Evolutionary conservation across 257 asterid species (phyloP).

Genomic region (Solanum virginianum): DNA sequence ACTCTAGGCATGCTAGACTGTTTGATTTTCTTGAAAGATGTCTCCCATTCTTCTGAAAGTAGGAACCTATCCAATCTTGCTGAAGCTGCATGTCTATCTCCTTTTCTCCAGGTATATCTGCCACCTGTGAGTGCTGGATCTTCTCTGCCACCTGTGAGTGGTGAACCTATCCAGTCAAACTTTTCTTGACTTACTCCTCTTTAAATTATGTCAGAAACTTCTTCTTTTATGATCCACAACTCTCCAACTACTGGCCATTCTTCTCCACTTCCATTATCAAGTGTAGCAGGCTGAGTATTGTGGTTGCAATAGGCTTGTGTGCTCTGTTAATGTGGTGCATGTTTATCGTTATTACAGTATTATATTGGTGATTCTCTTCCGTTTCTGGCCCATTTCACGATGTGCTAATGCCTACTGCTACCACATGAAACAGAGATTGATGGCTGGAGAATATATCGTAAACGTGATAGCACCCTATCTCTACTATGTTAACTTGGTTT

Average conservation of each 20-base stretch:
- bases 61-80: no score
- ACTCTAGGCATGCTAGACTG: no score
- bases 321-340: neutral
- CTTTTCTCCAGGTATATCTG: no score
- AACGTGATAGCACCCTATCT: neutral
- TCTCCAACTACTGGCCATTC: neutral
- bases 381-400: neutral
- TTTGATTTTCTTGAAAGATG: no score
- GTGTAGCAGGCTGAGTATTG: neutral
- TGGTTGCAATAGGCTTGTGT: neutral
- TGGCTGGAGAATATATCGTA: neutral
- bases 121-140: no score
- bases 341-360: neutral
- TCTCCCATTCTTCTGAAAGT: no score
- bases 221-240: neutral
- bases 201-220: neutral
- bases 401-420: neutral
- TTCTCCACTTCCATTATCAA: neutral
- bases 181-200: neutral
- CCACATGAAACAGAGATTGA: neutral
- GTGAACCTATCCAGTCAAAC: neutral
- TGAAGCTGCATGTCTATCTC: no score
- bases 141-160: no score
- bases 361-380: neutral
- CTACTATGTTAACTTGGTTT: neutral